Conservation (phyloP, 225 moss, liverwort and hornwort genomes). For the Anthoceros angustus region DNA sequence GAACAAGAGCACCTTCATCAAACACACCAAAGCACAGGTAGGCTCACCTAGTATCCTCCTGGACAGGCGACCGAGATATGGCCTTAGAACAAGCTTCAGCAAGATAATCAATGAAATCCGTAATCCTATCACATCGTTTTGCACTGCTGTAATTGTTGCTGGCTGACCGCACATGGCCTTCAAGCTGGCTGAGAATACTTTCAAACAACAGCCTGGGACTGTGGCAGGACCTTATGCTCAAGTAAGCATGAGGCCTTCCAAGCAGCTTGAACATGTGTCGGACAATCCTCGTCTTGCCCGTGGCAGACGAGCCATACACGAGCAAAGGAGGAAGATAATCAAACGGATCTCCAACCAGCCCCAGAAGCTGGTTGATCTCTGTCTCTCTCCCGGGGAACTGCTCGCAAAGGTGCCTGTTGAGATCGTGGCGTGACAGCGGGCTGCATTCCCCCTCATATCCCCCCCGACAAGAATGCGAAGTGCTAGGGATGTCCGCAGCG, state of each 20-base stretch:
- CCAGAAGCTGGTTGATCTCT: conserved; percentile 56
- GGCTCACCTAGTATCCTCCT: not conserved
- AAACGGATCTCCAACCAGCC: conserved; percentile 41
- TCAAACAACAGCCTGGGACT: conserved; percentile 69
- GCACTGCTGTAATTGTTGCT: conserved; percentile 65
- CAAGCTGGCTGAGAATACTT: conserved; percentile 70
- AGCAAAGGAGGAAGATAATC: conserved; percentile 68
- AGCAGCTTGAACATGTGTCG: conserved; percentile 42
- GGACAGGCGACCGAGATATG: conserved; percentile 12
- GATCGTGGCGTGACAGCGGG: not conserved
- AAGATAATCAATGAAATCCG: conserved; percentile 54
- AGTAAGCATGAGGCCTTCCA: conserved; percentile 57
- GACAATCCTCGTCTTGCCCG: conserved; percentile 78
- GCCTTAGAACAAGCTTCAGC: conserved; percentile 45
- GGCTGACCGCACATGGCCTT: conserved; percentile 60
- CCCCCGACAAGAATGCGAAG: not conserved
- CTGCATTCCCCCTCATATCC: not conserved
- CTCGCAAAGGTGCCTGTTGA: not conserved
- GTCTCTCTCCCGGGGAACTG: conserved; percentile 10
- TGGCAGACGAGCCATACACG: conserved; percentile 63
- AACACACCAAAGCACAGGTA: too few relatives aligned
- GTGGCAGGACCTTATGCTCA: conserved; percentile 70
- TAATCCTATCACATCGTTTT: conserved; percentile 55
- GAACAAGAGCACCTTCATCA: conserved; percentile 18
- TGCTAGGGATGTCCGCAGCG: not conserved